Base-by-base conservation (phyloP, 768 basidiomycete species). In the Boletellus emodensis region DNA sequence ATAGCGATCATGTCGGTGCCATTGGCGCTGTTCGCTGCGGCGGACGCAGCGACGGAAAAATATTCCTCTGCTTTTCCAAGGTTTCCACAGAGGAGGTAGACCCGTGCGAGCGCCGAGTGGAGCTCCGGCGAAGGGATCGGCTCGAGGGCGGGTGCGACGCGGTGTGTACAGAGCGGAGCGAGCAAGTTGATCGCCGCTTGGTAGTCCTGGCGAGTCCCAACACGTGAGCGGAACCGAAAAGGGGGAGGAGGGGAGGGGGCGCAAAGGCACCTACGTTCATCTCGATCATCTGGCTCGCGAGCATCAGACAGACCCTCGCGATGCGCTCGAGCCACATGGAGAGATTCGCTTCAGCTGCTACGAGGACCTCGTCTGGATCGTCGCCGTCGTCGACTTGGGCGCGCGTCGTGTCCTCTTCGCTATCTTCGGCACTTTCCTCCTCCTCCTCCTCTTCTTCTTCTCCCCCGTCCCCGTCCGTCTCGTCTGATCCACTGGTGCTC, bases 291-390 rank as follows among this genome's bases (percentile, higher is more conserved):
- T 92, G 88, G 33, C 85, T 86, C 2, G 89, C 88, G 41, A 90
- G 77, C 53, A 91, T 90, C 48, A 93, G 64, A 47, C 77, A 81
- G n/a, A 92, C 71, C 43, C 90, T 73, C 14, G 85, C 79, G 4
- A 83, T 83, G 49, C 90, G 80, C 66, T 93, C 90, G 52, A 82
- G 83, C 90, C 90, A 93, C 88, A 91, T 90, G 44, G 76, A 74
- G 17, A 75, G 64, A 30, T 67, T 69, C 30, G 66, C 61, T 41
- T 67, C 62, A 15, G 64, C 64, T 3, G 70, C 57, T 3, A 38
- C 46, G 37, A 65, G 63, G 26, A 50, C 52, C 14, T 52, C 58
- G 47, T 58, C 58, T n/a, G 7, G 24, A 5, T 26, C 59, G n/a
- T 40, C 47, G 14, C 50, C 46, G 3, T 46, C 57, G 22, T 40